Evolutionary conservation across 208 protist species (phyloP).

Genomic region (Acanthamoeba lenticulata): DNA sequence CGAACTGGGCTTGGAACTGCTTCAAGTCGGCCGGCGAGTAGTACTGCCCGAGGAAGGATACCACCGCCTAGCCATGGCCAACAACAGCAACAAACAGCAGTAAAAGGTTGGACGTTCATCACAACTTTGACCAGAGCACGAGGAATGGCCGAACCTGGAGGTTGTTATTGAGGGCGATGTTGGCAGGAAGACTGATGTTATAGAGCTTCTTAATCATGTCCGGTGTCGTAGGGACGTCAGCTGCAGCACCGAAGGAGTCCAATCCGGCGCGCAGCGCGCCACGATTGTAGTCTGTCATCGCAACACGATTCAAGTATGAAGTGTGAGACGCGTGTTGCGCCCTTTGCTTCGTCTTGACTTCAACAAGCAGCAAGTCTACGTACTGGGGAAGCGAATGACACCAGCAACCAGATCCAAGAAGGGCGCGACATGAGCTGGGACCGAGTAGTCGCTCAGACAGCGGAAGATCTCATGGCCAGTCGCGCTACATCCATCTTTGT

Average conservation of each 20-base stretch:
- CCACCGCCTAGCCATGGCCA: not conserved
- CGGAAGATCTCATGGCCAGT: not conserved
- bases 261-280: not conserved
- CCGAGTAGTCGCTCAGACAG: not conserved
- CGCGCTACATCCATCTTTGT: not conserved
- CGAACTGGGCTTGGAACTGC: not conserved
- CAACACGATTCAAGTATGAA: not conserved
- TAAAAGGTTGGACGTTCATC: no score
- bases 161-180: not conserved
- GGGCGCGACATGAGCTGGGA: not conserved
- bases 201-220: not conserved
- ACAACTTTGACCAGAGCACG: no score
- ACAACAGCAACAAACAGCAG: no score
- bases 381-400: constrained; percentile 15
- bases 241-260: not conserved
- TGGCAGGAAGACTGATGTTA: not conserved
- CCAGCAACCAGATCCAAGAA: not conserved
- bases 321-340: no score
- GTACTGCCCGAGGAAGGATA: constrained; percentile 4
- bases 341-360: no score
- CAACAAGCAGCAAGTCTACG: not conserved
- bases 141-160: no score
- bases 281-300: not conserved
- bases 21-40: not conserved
- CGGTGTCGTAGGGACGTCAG: not conserved